phyloP scores from a whole-genome alignment of 2,329 filamentous ascomycete genomes.

The Cladophialophora chaetospira region DNA sequence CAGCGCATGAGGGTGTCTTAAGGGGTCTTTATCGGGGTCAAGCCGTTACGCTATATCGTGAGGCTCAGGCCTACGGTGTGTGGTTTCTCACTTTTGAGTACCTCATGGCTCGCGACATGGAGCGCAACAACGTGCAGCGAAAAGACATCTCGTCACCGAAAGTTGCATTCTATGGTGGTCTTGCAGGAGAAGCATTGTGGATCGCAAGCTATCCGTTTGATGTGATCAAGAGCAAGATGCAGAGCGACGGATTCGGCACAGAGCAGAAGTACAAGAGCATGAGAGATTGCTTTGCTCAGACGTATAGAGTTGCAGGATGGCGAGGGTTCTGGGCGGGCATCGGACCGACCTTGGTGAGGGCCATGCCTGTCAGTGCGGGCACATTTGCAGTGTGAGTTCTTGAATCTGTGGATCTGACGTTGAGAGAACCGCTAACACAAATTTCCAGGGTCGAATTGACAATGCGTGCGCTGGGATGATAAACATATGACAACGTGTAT shows the following conservation, averaged over 20 bases:
- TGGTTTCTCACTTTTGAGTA: slow-evolving; percentile 98
- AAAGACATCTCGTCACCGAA: slow-evolving; percentile 80
- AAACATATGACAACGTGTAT: neutral
- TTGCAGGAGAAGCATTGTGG: slow-evolving; percentile 95
- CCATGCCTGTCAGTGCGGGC: slow-evolving; percentile 96
- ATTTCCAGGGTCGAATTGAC: slow-evolving; percentile 47
- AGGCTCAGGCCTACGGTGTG: slow-evolving; percentile 90
- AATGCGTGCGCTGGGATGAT: slow-evolving; percentile 49
- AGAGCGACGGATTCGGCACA: slow-evolving; percentile 85
- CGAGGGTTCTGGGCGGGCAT: slow-evolving; percentile 94
- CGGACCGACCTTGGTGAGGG: slow-evolving; percentile 83
- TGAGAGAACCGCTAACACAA: slow-evolving; percentile 14
- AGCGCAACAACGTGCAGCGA: slow-evolving; percentile 72
- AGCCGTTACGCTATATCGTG: slow-evolving; percentile 80
- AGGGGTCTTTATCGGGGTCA: slow-evolving; percentile 83
- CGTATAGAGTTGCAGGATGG: slow-evolving; percentile 72
- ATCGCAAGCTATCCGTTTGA: slow-evolving; percentile 92
- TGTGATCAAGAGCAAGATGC: slow-evolving; percentile 99
- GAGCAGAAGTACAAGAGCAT: slow-evolving; percentile 75
- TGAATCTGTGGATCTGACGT: neutral
- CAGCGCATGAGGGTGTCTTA: slow-evolving; percentile 66
- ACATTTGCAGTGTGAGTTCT: slow-evolving; percentile 76
- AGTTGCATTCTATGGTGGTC: slow-evolving; percentile 85
- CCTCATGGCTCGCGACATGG: slow-evolving; percentile 87
- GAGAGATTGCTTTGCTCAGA: slow-evolving; percentile 86